Evolutionary conservation across 192 early-diverging fungal species (phyloP).

Genomic region (Podila horticola): DNA sequence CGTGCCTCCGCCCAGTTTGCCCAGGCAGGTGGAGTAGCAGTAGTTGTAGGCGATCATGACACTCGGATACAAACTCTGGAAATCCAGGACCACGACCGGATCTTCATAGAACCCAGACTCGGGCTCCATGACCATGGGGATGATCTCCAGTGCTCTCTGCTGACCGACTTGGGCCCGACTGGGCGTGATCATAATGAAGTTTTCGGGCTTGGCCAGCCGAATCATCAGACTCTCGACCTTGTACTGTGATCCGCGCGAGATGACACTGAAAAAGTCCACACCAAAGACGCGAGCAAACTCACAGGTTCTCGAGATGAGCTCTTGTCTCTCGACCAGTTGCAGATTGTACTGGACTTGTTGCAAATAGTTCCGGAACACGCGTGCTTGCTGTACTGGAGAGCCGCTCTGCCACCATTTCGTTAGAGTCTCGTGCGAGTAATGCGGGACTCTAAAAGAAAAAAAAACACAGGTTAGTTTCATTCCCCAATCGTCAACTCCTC

Average conservation of each 20-base stretch:
- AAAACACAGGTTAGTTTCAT: too few species aligned
- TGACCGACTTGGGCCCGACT: slow-evolving; percentile 77
- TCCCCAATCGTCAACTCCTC: background rate
- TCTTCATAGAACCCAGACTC: slow-evolving; percentile 82
- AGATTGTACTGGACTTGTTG: slow-evolving; percentile 73
- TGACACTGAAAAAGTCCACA: slow-evolving; percentile 86
- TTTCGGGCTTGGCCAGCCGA: slow-evolving; percentile 78
- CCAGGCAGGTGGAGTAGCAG: slow-evolving; percentile 93
- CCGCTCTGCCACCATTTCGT: slow-evolving; percentile 73
- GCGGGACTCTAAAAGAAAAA: slow-evolving; percentile 64
- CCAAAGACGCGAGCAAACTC: slow-evolving; percentile 95
- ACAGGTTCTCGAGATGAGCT: slow-evolving; percentile 73
- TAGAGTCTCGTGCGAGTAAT: slow-evolving; percentile 66
- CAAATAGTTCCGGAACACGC: slow-evolving; percentile 73
- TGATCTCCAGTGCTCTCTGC: slow-evolving; percentile 82
- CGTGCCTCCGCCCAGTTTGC: slow-evolving; percentile 59
- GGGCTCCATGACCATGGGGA: slow-evolving; percentile 94
- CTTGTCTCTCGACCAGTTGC: slow-evolving; percentile 76
- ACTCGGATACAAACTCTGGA: slow-evolving; percentile 94
- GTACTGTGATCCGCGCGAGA: slow-evolving; percentile 92
- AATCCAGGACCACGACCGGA: slow-evolving; percentile 91
- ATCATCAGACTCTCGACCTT: slow-evolving; percentile 89
- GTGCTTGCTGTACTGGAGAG: slow-evolving; percentile 60
- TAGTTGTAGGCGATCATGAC: slow-evolving; percentile 98
- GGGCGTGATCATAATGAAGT: slow-evolving; percentile 82